phyloP scores from a whole-genome alignment of 768 basidiomycete species.

The Suillus discolor region DNA sequence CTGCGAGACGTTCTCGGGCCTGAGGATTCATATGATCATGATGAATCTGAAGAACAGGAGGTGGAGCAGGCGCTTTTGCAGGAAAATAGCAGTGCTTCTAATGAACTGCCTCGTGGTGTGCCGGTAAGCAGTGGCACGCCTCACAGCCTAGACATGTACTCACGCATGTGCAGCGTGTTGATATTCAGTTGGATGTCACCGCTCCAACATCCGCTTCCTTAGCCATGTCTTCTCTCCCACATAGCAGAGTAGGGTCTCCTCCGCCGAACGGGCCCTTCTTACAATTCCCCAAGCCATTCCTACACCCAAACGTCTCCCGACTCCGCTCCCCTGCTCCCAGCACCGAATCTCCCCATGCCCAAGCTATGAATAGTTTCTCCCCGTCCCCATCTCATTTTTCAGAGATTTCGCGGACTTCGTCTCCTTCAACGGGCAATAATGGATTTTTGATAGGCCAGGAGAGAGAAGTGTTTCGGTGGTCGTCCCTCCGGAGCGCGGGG shows the following conservation, averaged over 20 bases:
- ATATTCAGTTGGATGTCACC: constrained; percentile 38
- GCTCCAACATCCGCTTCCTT: constrained; percentile 41
- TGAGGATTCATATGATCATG: constrained; percentile 57
- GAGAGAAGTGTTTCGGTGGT: constrained; percentile 78
- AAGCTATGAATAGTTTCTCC: constrained; percentile 45
- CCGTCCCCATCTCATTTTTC: constrained; percentile 68
- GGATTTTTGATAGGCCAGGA: constrained; percentile 26
- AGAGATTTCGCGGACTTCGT: constrained; percentile 70
- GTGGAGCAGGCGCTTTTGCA: constrained; percentile 48
- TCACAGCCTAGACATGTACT: constrained; percentile 25
- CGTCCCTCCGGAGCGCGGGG: constrained; percentile 59
- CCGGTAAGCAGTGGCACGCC: constrained; percentile 34
- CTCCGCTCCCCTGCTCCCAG: constrained; percentile 59
- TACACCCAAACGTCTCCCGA: constrained; percentile 79
- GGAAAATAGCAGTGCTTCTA: constrained; percentile 37
- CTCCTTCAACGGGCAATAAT: constrained; percentile 41
- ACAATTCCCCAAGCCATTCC: constrained; percentile 50
- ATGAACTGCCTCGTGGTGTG: constrained; percentile 24
- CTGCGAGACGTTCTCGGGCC: constrained; percentile 73
- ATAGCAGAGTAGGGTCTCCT: constrained; percentile 44
- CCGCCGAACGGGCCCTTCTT: constrained; percentile 33
- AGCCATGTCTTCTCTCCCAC: constrained; percentile 36
- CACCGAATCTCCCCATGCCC: constrained; percentile 44
- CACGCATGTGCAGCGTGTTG: constrained; percentile 35
- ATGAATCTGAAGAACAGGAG: constrained; percentile 48